Base-by-base conservation (phyloP, 768 basidiomycete genomes). In the Lentinula raphanica region DNA sequence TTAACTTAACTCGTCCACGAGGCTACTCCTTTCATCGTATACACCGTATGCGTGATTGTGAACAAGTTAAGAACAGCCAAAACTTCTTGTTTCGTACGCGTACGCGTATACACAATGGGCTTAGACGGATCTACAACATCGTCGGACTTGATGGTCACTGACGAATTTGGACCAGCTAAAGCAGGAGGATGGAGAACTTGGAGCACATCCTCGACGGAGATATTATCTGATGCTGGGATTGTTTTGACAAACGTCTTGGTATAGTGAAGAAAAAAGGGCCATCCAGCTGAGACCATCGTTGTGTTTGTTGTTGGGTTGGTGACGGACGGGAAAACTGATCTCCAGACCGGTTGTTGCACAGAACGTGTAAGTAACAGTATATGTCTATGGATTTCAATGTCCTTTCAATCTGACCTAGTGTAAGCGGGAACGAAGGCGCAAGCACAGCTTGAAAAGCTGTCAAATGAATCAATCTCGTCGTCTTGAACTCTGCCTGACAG, bases 61-160 rank as follows among this genome's bases (percentile, higher is more conserved):
- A 68, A 61, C 8, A 58, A 63, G 13, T 69, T 67, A 1, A 67
- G 62, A 21, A 76, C 11, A 19, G 64, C 56, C 2, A 76, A 49
- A 13, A 58, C 62, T 23, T 76, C 73, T 11, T 63, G 66, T 25
- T 77, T 59, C 1, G 64, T 69, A 61, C 71, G 73, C 46, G 67
- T 62, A 0, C 77, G 59, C 1, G 64, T 69, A 61, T 71, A 73
- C 46, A 67, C 62, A 0, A 50, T 56, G 35, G 66, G 62, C n/a
- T 70, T 63, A 8, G 64, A 55, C 1, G 71, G 59, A 50, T 72
- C 39, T 27, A 54, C 21, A 17, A 25, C 38, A 21, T 54, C n/a
- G n/a, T n/a, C 38, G 32, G 23, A 39, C 48, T 61, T 60, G n/a
- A n/a, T n/a, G 23, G 68, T 61, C 25, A 74, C 62, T 51, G 75